Evolutionary conservation across 768 basidiomycete species (phyloP), one percentile per base, ranked within the genome.

Genomic region (Holtermannia corniformis): DNA sequence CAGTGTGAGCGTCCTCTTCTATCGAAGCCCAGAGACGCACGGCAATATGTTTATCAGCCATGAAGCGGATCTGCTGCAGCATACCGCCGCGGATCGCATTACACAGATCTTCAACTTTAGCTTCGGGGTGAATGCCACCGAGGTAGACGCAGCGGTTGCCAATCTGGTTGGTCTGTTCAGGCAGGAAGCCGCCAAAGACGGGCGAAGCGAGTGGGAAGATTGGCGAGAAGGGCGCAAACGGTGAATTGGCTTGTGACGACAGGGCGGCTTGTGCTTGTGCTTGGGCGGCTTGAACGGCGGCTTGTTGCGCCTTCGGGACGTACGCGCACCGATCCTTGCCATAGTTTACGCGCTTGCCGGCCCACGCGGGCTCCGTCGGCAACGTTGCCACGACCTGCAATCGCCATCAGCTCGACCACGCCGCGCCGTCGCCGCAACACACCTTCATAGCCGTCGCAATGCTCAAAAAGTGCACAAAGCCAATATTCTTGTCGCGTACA

Each of bases 251-350:
- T 61, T 70, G 58, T 10, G 62, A 56, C 5, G 57, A 51, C n/a
- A 71, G 62, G 26, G 73, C 70, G 1, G 64, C 64, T 28, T 64
- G 62, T 21, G 73, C 72, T 63, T 74, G 71, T 57, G 72, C 70
- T 65, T 75, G 71, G 53, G 74, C 71, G 54, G 72, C 65, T 63
- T 73, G 63, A 50, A 89, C 75, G 86, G 91, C 73, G 85, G 92
- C 28, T 85, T 91, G 76, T 88, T 96, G 60, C 12, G 73, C 71
- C 52, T 67, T 69, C 14, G 95, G 95, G 22, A 96, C 86, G 70
- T 95, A 96, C 11, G 92, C 92, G 60, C 93, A 97, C 51, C 93
- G 87, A 70, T 99, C 95, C 74, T 99, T 99, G 65, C 93, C 93
- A 64, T 92, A 99, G 74, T 91, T 93, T 73, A 99, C 89, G 44